A percentile compares a stretch with the other conserved stretches of the same genome.
These are phyloP conservation scores for Neoarthrinium moseri DNA, from an alignment of 2,329 filamentous ascomycete genomes.

Conservation along the genomic window DNA sequence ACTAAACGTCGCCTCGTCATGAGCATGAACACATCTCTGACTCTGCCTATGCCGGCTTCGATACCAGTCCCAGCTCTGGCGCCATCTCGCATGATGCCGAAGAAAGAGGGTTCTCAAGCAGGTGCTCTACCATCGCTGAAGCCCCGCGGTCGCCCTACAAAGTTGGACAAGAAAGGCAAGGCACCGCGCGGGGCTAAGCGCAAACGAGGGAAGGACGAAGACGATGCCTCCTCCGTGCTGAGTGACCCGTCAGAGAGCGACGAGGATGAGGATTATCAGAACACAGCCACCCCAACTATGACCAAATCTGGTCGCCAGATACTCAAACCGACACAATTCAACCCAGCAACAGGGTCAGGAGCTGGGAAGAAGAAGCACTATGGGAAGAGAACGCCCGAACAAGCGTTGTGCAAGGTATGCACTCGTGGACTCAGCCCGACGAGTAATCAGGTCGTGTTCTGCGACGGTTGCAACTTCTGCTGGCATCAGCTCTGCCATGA, in stretches of 20 bases:
- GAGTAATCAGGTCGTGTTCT: constrained; percentile 83
- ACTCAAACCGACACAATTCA: constrained; percentile 62
- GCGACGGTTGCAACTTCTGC: constrained; percentile 74
- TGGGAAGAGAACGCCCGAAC: constrained; percentile 59
- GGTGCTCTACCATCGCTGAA: constrained; percentile 1
- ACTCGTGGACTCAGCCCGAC: constrained; percentile 67
- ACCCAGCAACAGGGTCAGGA: constrained; percentile 48
- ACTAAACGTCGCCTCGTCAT: constrained; percentile 37
- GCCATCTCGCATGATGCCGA: constrained; percentile 3
- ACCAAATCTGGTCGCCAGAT: constrained; percentile 76
- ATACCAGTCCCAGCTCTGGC: constrained; percentile 10
- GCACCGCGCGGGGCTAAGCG: constrained; percentile 27
- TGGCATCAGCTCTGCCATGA: constrained; percentile 85
- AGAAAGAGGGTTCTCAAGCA: background rate
- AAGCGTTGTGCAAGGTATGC: constrained; percentile 70
- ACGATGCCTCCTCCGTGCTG: constrained; percentile 21
- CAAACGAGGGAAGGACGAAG: constrained; percentile 29
- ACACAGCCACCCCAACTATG: constrained; percentile 57
- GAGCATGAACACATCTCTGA: constrained; percentile 37
- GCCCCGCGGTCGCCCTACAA: constrained; percentile 15
- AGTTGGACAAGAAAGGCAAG: constrained; percentile 15
- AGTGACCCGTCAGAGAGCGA: constrained; percentile 28
- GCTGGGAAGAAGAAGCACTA: constrained; percentile 38
- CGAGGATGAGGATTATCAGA: constrained; percentile 15
- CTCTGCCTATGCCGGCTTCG: constrained; percentile 32